Conservation (phyloP, 805 yeast genomes). For the Kurtzmaniella fragi region DNA sequence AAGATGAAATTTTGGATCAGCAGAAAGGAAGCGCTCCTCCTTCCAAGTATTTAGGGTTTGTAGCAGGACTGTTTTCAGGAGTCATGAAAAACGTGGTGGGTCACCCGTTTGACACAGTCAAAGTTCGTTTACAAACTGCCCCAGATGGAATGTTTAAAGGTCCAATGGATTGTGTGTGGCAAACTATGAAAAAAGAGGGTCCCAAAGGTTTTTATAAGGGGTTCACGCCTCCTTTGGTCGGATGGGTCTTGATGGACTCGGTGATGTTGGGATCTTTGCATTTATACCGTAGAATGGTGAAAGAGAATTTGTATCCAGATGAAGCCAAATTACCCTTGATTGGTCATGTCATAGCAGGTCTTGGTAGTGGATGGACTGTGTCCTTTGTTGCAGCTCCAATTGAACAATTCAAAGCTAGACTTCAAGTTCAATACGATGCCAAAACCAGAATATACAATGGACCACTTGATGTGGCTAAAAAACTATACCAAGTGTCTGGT, state of each 20-base stretch:
- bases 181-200: conserved; percentile 74
- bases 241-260: conserved; percentile 93
- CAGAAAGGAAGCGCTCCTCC: conserved; percentile 17
- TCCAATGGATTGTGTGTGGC: conserved; percentile 72
- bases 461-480: conserved; percentile 69
- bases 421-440: conserved; percentile 87
- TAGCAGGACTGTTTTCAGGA: conserved; percentile 88
- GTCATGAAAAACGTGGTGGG: conserved; percentile 85
- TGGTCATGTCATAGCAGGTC: conserved; percentile 71
- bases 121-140: conserved; percentile 75
- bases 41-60: conserved; percentile 64
- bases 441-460: conserved; percentile 63
- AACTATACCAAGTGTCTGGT: conserved; percentile 57
- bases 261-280: conserved; percentile 86
- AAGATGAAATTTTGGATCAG: conserved; percentile 15
- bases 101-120: conserved; percentile 89
- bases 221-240: conserved; percentile 87
- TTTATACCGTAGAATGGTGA: conserved; percentile 63
- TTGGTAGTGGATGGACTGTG: conserved; percentile 90
- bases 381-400: conserved; percentile 95
- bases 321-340: conserved; percentile 60
- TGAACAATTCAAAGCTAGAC: conserved; percentile 81
- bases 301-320: conserved; percentile 59
- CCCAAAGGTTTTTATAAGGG: conserved; percentile 79
- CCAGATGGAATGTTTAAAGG: conserved; percentile 63